Percentiles rank a stretch among this genome's conserved stretches.
These are phyloP conservation scores for Quercus glauca DNA, from an alignment of 306 rosid species.

Conservation along the genomic window DNA sequence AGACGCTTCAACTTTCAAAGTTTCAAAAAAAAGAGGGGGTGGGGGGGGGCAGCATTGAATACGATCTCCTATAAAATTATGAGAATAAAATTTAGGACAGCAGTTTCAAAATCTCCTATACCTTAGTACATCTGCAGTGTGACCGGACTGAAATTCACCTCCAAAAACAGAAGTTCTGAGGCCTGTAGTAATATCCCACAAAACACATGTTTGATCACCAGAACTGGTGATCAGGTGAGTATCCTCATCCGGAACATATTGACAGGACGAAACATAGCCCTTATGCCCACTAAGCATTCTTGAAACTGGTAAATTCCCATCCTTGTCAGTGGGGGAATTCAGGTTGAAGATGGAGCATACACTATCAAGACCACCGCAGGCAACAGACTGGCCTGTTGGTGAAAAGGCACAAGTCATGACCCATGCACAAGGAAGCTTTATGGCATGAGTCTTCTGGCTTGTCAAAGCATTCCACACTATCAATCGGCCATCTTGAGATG, in stretches of 20 bases:
- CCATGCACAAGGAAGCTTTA: slow-evolving; percentile 98
- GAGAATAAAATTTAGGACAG: slow-evolving; percentile 5
- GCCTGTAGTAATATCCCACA: slow-evolving; percentile 96
- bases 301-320: slow-evolving; percentile 65
- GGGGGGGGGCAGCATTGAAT: neutral
- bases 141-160: slow-evolving; percentile 99
- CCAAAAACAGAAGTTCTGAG: slow-evolving; percentile 94
- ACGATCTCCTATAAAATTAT: slow-evolving; percentile 9
- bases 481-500: slow-evolving; percentile 91
- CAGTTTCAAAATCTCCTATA: slow-evolving; percentile 33
- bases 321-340: slow-evolving; percentile 77
- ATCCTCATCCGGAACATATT: slow-evolving; percentile 94
- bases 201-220: slow-evolving; percentile 91
- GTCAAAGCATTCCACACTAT: slow-evolving; percentile 98
- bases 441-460: slow-evolving; percentile 92
- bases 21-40: neutral
- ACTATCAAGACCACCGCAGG: slow-evolving; percentile 97
- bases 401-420: slow-evolving; percentile 98
- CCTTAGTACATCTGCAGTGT: slow-evolving; percentile 88
- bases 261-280: slow-evolving; percentile 93
- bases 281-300: slow-evolving; percentile 86
- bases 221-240: slow-evolving; percentile 86
- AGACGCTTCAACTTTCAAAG: slow-evolving; percentile 17
- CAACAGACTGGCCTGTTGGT: slow-evolving; percentile 89
- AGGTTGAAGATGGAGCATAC: slow-evolving; percentile 93